These are phyloP conservation scores for Dillenia suffruticosa DNA, from an alignment of 164 flowering plant genomes.

Conservation along the genomic window DNA sequence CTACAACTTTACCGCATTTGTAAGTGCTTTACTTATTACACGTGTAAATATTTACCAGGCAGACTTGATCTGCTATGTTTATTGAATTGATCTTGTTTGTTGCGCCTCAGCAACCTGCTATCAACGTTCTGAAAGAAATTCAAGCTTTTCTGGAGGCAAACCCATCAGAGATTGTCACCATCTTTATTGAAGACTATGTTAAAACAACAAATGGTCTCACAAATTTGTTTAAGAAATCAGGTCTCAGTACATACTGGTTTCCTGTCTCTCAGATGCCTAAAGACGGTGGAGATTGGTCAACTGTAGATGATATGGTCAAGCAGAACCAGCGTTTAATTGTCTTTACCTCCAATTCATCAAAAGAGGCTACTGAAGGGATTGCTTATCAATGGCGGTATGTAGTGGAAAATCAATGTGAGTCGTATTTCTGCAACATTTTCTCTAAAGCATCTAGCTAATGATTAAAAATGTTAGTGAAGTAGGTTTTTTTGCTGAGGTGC, in stretches of 20 bases:
- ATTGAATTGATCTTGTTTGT: background rate
- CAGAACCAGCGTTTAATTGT: conserved; percentile 81
- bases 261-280: conserved; percentile 86
- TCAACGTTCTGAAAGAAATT: conserved; percentile 54
- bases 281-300: conserved; percentile 87
- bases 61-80: background rate
- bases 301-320: conserved; percentile 65
- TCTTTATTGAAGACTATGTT: conserved; percentile 75
- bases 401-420: conserved; percentile 84
- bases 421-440: too few relatives aligned
- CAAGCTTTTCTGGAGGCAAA: conserved; percentile 43
- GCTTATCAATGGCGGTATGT: conserved; percentile 82
- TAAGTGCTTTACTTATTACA: conserved; percentile 25
- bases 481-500: too few relatives aligned
- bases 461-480: too few relatives aligned
- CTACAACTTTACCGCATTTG: conserved; percentile 62
- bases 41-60: background rate
- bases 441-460: too few relatives aligned
- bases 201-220: conserved; percentile 67
- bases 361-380: conserved; percentile 89
- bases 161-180: conserved; percentile 63
- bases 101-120: conserved; percentile 51
- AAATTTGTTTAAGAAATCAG: conserved; percentile 72
- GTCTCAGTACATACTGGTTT: conserved; percentile 74
- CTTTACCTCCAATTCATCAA: conserved; percentile 71